Conservation (phyloP, 164 flowering plant species). For the Magnolia changhungtana region DNA sequence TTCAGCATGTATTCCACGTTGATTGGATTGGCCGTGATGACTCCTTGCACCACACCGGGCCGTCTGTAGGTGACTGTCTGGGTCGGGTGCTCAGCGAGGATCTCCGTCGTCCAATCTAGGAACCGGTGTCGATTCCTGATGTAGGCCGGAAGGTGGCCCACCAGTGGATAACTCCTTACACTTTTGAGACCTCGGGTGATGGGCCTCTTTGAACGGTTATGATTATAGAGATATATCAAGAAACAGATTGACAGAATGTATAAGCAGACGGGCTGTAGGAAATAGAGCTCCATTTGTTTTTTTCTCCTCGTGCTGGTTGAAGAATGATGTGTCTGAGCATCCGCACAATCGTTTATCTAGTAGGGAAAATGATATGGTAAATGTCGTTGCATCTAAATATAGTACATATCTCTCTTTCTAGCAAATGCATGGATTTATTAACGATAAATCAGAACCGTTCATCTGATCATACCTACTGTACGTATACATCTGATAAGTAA, state of each 20-base stretch:
- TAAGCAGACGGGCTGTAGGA: slow-evolving; percentile 17
- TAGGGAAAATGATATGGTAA: no score
- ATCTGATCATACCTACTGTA: no score
- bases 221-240: slow-evolving; percentile 9
- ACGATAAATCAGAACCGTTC: no score
- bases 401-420: no score
- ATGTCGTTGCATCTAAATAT: no score
- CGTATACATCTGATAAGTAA: no score
- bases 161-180: neutral
- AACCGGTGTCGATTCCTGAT: slow-evolving; percentile 12
- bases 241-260: slow-evolving; percentile 18
- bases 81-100: slow-evolving; percentile 2
- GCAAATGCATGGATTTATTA: no score
- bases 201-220: slow-evolving; percentile 19
- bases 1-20: slow-evolving; percentile 47
- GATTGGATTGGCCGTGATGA: slow-evolving; percentile 40
- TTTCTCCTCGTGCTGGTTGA: neutral
- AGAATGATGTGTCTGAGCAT: neutral
- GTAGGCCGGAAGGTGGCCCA: slow-evolving; percentile 2
- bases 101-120: slow-evolving; percentile 12
- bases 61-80: neutral
- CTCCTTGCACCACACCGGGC: neutral
- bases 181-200: neutral
- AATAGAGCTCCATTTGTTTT: slow-evolving; percentile 16
- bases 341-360: no score